Base-by-base conservation (phyloP, 106 monocot species). In the Phalaenopsis equestris region DNA sequence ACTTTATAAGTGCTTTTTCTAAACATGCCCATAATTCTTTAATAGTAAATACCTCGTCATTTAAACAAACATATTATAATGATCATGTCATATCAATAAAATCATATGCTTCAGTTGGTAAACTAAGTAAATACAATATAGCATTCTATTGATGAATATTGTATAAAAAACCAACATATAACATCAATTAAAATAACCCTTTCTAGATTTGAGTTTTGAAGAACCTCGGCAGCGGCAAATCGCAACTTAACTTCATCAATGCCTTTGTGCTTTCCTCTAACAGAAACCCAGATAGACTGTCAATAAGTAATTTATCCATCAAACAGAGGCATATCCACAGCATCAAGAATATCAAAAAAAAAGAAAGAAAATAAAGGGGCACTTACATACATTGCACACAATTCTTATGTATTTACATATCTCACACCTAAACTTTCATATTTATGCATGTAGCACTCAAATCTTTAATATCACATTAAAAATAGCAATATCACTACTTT, bases 191-290 rank as follows among this genome's bases (percentile, higher is more conserved):
- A 70, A 70, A 70, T 70, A 70, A 70, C 8, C 19, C 30, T 39
- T 70, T 70, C 14, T 70, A 15, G n/a, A 70, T 70, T 39, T 42
- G 41, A 81, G 42, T 72, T 80, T 77, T 4, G 81, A 21, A 49
- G 30, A 61, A 98, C 97, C 97, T 98, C 97, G 61, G 97, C 86
- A 74, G 89, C 94, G 83, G 97, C 92, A 84, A 98, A 98, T 43
- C 90, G 92, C 37, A 89, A 85, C 84, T 94, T 98, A 55, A 79
- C 89, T 81, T 94, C 97, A 90, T 98, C 97, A 79, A 89, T 78
- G 80, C 94, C 97, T 82, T 89, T 94, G 47, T 92, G 83, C 77
- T 84, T 79, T 83, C 96, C 96, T 78, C 97, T 92, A 79, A 80
- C 42, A 48, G 94, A 87, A 55, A 92, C 88, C 97, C 97, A 98